Conservation (phyloP, 345 rosid genomes). For the Eutrema heterophyllum region DNA sequence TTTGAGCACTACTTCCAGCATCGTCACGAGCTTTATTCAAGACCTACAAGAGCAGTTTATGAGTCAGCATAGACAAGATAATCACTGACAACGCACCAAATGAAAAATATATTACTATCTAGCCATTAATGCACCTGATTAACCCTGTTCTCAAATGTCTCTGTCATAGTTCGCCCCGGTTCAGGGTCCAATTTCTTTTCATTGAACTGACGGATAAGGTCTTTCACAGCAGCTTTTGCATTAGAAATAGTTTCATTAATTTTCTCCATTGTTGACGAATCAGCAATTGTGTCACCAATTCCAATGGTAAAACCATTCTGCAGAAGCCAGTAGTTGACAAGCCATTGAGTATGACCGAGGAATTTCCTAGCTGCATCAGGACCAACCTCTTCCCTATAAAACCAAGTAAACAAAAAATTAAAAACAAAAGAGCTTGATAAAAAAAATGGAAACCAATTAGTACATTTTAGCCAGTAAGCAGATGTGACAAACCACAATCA, state of each 20-base stretch:
- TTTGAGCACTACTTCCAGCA: slow-evolving; percentile 96
- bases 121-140: slow-evolving; percentile 56
- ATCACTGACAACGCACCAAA: not conserved
- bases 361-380: slow-evolving; percentile 99
- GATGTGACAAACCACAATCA: not conserved
- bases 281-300: slow-evolving; percentile 98
- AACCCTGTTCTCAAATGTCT: slow-evolving; percentile 95
- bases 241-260: slow-evolving; percentile 79
- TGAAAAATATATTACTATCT: not conserved
- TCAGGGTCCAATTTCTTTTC: slow-evolving; percentile 80
- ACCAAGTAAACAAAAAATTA: not conserved
- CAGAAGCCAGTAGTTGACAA: slow-evolving; percentile 97
- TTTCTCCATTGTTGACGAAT: slow-evolving; percentile 87
- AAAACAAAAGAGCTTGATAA: not conserved
- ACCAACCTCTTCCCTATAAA: slow-evolving; percentile 95
- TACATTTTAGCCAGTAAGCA: not conserved
- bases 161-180: slow-evolving; percentile 96
- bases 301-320: slow-evolving; percentile 96
- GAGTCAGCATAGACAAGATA: not conserved
- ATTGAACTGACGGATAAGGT: slow-evolving; percentile 60
- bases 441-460: too few relatives aligned
- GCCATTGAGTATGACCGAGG: slow-evolving; percentile 99
- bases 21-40: slow-evolving; percentile 98
- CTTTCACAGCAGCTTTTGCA: slow-evolving; percentile 85
- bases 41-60: slow-evolving; percentile 39